phyloP scores from a whole-genome alignment of 148 eudicot species.

The Chenopodium album region DNA sequence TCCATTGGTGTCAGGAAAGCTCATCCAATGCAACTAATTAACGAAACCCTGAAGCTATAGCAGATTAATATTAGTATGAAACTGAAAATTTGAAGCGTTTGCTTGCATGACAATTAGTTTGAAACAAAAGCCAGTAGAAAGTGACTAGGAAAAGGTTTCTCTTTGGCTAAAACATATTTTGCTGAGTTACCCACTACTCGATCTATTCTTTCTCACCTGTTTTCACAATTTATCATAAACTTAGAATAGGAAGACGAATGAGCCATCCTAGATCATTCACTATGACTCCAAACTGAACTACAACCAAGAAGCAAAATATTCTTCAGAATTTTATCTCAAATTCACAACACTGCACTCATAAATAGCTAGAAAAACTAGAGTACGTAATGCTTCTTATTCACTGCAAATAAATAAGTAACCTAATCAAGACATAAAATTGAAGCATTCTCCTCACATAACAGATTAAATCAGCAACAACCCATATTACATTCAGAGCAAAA shows the following conservation, averaged over 20 bases:
- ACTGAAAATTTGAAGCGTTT: neutral
- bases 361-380: neutral
- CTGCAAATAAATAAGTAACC: neutral
- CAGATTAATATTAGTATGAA: neutral
- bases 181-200: too few relatives aligned
- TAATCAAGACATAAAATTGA: neutral
- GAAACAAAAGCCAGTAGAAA: neutral
- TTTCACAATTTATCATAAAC: too few relatives aligned
- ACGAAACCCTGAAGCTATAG: neutral
- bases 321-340: constrained; percentile 23
- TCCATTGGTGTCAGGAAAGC: neutral
- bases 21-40: too few relatives aligned
- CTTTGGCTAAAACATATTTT: neutral
- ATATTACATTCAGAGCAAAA: neutral
- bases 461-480: neutral
- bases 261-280: neutral
- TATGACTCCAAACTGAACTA: neutral
- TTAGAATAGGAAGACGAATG: neutral
- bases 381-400: neutral
- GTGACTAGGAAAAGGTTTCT: neutral
- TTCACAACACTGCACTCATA: constrained; percentile 1
- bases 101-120: neutral
- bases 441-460: constrained; percentile 1
- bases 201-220: too few relatives aligned
- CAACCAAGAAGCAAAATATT: neutral